Evolutionary conservation across 2,329 filamentous ascomycete species (phyloP).

Genomic region (Aspergillus spinulosporus): DNA sequence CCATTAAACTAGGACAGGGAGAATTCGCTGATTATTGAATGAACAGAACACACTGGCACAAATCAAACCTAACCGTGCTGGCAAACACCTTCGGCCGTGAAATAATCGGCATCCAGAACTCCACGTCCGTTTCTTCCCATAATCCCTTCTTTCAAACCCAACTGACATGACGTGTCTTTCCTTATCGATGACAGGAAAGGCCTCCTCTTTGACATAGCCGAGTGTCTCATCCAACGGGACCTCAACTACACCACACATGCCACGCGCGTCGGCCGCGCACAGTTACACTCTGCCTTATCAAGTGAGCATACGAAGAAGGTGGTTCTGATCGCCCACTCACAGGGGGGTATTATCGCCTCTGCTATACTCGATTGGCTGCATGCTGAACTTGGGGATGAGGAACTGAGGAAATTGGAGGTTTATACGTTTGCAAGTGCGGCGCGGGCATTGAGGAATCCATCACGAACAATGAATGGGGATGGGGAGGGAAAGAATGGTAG

Average conservation of each 20-base stretch:
- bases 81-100: constrained; percentile 6
- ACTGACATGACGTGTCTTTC: too few species aligned
- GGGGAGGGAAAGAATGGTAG: neutral
- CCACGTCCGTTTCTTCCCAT: neutral
- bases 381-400: neutral
- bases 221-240: constrained; percentile 11
- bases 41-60: constrained; percentile 4
- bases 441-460: constrained; percentile 2
- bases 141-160: too few species aligned
- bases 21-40: too few species aligned
- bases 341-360: constrained; percentile 2
- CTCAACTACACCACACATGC: constrained; percentile 12
- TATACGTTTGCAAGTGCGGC: constrained; percentile 9
- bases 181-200: neutral
- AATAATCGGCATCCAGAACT: constrained; percentile 12
- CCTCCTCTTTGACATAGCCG: constrained; percentile 5
- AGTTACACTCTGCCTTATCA: neutral
- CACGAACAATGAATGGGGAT: too few species aligned
- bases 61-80: constrained; percentile 3
- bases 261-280: constrained; percentile 8
- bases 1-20: neutral
- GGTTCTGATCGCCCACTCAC: constrained; percentile 10
- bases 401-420: constrained; percentile 6
- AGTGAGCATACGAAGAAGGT: neutral
- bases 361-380: constrained; percentile 9